Conservation (phyloP, 441 rosid species). For the Flueggea neowawraea region DNA sequence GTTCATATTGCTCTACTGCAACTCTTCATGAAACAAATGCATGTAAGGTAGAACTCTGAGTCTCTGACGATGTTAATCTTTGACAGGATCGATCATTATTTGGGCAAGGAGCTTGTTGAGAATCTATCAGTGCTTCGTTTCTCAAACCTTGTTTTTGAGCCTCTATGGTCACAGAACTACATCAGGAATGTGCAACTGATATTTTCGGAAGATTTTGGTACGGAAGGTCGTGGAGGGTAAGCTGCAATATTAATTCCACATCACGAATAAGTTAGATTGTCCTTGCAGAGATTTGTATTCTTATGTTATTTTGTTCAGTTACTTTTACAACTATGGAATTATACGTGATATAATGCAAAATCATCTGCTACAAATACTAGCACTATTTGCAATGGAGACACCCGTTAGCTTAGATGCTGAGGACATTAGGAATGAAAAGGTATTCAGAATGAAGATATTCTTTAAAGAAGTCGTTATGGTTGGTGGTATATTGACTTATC, state of each 20-base stretch:
- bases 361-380: slow-evolving; percentile 88
- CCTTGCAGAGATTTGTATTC: too few relatives aligned
- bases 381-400: slow-evolving; percentile 94
- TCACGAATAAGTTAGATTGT: background rate
- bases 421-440: slow-evolving; percentile 95
- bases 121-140: slow-evolving; percentile 90
- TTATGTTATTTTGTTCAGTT: slow-evolving; percentile 30
- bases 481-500: background rate
- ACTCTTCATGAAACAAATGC: too few relatives aligned
- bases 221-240: slow-evolving; percentile 94
- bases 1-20: slow-evolving; percentile 24
- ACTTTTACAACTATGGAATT: slow-evolving; percentile 89
- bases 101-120: slow-evolving; percentile 96
- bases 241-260: slow-evolving; percentile 4
- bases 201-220: slow-evolving; percentile 94
- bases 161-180: slow-evolving; percentile 87
- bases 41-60: too few relatives aligned
- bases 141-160: slow-evolving; percentile 91
- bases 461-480: background rate
- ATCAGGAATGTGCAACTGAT: slow-evolving; percentile 86
- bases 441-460: slow-evolving; percentile 10
- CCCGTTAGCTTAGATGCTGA: slow-evolving; percentile 97
- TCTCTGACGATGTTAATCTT: too few relatives aligned
- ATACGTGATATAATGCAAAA: slow-evolving; percentile 96
- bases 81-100: slow-evolving; percentile 80